Base-by-base conservation (phyloP, 225 moss, liverwort and hornwort species). In the Lunularia cruciata region DNA sequence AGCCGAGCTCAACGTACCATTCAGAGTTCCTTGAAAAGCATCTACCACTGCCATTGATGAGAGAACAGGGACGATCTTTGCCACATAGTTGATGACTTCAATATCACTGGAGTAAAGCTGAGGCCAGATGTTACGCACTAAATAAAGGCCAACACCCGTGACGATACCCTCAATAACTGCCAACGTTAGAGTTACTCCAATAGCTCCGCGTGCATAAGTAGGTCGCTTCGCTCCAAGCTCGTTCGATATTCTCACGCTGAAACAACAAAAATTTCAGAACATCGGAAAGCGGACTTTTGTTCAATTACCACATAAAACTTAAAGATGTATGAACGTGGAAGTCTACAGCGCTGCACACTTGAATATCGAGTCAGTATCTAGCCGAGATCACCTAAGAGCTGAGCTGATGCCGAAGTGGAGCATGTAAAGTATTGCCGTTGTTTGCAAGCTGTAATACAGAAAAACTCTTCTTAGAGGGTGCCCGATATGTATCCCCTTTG, bases 141-240 rank as follows among this genome's bases (percentile, higher is more conserved):
- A 42, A 47, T 79, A 86, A 9, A 75, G 60, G 2, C 55, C 3
- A 3, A 40, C 65, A 2, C 75, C 81, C 58, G 77, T 83, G 9
- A 86, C 16, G 4, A 85, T 15, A 0, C 94, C 94, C 34, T 81
- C 86, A 0, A 51, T 53, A 1, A 84, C 3, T 1, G 70, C 90
- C 37, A 83, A 43, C 8, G 52, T 48, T 14, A 88, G 48, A 6
- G 73, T 76, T 30, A 88, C 67, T 10, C 28, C 48, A 10, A 78
- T 80, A 9, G 93, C 83, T 2, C 68, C 82, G 75, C 81, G 84
- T 10, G 90, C 90, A 37, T 72, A 69, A 38, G 74, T 74, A 4
- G 85, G 78, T 6, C 84, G 78, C 23, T 86, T 90, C 3, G 91
- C 94, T 23, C 91, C 87, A 1, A 94, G 74, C 75, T 89, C 91